Evolutionary conservation across 176 grass and related monocot genomes (phyloP), one percentile per base, ranked within the genome.

Genomic region (Aegilops bicornis): DNA sequence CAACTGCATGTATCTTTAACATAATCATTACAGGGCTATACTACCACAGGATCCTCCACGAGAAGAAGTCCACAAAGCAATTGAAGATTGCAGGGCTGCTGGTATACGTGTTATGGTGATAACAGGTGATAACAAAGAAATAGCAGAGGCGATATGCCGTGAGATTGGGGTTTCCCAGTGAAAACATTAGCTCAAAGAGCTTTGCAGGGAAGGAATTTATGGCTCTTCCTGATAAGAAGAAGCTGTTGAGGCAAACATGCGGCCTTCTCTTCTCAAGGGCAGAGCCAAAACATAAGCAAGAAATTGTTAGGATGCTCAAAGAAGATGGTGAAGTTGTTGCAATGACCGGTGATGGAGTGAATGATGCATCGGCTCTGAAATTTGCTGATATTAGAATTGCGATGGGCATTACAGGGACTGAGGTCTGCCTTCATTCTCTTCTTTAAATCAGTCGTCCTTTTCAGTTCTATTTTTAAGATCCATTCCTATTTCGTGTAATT

Each of bases 71-170:
- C 87, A 94, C 77, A 83, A 88, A 85, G 97, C 97, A 86, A 99
- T 99, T 88, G 91, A 95, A 89, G 97, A 96, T 79, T 99, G 97
- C 76, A 90, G 92, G 86, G 94, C 87, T 89, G 97, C 97, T 78
- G 97, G 97, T 67, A 99, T 99, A 73, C 92, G 90, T 80, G 97
- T 99, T 73, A 94, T 96, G 25, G 97, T 99, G 54, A 99, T 88
- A 99, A 99, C 89, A 99, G 25, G 97, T 99, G 54, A 99, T 88
- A 99, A 99, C 89, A 99, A 99, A 90, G 93, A 95, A 84, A 99
- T 94, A 73, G 97, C 97, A 62, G 97, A 99, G 90, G 92, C 97
- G 45, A 94, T 99, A 70, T 99, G 97, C 79, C 60, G 77, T 82
- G 97, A 99, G 48, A 96, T 99, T 72, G 92, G 90, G 10, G 90